Conservation (phyloP, 1,139 yeast genomes). For the Debaryomycetaceae sp. region DNA sequence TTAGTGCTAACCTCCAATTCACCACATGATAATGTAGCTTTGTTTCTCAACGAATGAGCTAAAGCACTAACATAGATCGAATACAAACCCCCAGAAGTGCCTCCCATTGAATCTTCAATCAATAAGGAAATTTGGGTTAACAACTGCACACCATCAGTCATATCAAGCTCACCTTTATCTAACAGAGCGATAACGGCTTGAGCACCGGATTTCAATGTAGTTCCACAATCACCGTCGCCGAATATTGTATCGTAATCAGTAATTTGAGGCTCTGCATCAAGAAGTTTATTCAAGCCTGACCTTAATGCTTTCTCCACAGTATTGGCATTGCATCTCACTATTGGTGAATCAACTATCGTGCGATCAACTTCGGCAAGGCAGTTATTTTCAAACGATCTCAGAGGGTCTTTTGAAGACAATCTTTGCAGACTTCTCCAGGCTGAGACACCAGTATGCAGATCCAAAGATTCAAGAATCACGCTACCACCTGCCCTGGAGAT, state of each 20-base stretch:
- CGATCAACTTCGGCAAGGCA: constrained; percentile 19
- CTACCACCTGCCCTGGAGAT: constrained; percentile 34
- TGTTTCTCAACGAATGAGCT: constrained; percentile 24
- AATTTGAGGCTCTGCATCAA: constrained; percentile 41
- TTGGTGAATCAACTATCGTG: constrained; percentile 29
- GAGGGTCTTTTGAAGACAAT: constrained; percentile 7
- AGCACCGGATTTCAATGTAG: constrained; percentile 43
- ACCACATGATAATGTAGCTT: background rate
- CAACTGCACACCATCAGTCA: constrained; percentile 15
- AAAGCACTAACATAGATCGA: constrained; percentile 46
- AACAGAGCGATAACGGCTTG: constrained; percentile 31
- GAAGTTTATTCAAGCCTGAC: constrained; percentile 35
- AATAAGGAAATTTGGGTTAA: constrained; percentile 35
- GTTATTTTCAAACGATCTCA: constrained; percentile 27
- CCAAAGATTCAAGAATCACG: constrained; percentile 36
- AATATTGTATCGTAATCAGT: constrained; percentile 50
- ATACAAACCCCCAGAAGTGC: constrained; percentile 49
- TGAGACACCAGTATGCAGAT: constrained; percentile 32
- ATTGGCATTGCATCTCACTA: constrained; percentile 8
- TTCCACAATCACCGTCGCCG: constrained; percentile 56
- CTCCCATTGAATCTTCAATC: constrained; percentile 52
- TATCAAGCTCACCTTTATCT: constrained; percentile 16
- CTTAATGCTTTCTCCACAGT: constrained; percentile 28
- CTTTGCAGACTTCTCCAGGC: constrained; percentile 25
- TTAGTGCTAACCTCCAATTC: background rate